Evolutionary conservation across 805 yeast genomes (phyloP).

Genomic region (Ogataea paradorogensis): DNA sequence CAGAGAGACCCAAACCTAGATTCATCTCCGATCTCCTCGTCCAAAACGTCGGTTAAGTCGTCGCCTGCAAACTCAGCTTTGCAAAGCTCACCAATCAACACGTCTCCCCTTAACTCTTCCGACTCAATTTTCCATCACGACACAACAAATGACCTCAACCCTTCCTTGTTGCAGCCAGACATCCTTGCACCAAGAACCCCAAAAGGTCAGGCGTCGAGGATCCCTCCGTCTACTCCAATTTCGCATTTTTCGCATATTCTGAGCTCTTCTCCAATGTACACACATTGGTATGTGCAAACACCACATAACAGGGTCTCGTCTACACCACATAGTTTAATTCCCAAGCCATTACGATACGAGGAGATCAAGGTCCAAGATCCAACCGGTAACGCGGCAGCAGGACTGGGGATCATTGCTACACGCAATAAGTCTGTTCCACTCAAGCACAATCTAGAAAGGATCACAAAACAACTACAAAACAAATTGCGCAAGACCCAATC

Average conservation of each 20-base stretch:
- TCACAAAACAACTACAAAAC: slow-evolving; percentile 16
- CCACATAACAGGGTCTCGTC: slow-evolving; percentile 21
- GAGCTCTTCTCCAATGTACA: slow-evolving; percentile 36
- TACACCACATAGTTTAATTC: slow-evolving; percentile 21
- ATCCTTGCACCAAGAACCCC: slow-evolving; percentile 9
- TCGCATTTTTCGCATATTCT: slow-evolving; percentile 33
- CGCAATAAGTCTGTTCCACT: slow-evolving; percentile 5
- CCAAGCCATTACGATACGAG: slow-evolving; percentile 24
- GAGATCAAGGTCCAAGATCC: slow-evolving; percentile 16
- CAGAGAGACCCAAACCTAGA: slow-evolving; percentile 5
- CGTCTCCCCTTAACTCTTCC: slow-evolving; percentile 26
- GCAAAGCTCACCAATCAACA: slow-evolving; percentile 28
- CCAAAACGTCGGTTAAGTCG: slow-evolving; percentile 5
- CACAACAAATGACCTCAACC: slow-evolving; percentile 19
- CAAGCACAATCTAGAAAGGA: slow-evolving; percentile 11
- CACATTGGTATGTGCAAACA: slow-evolving; percentile 31
- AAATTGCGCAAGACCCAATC: slow-evolving; percentile 14
- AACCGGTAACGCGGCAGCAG: slow-evolving; percentile 1
- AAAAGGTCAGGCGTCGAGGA: background rate
- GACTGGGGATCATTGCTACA: slow-evolving; percentile 8
- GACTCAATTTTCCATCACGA: background rate
- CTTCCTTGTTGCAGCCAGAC: slow-evolving; percentile 23
- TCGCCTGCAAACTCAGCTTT: slow-evolving; percentile 15
- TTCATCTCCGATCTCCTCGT: slow-evolving; percentile 11
- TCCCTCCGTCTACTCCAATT: slow-evolving; percentile 27